Evolutionary conservation across 805 yeast genomes (phyloP), one percentile per base, ranked within the genome.

Genomic region (Myxozyma nipponensis): DNA sequence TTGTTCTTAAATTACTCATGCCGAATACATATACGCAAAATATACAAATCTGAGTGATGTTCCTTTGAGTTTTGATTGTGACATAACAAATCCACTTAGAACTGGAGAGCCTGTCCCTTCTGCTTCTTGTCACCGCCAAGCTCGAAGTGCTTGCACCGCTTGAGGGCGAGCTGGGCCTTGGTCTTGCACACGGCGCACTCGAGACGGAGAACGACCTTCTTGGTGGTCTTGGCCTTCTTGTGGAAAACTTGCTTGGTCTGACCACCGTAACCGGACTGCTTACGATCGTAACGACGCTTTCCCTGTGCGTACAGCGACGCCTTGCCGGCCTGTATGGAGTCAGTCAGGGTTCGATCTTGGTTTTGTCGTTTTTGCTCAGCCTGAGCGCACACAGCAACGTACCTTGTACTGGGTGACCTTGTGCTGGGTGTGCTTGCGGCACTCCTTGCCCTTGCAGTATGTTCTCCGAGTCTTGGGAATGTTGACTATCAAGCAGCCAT

Each of bases 281-380:
- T 93, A 81, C 99, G 96, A 91, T 93, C 98, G 82, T 93, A 93
- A 83, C 99, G 90, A 84, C 99, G 89, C 91, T 95, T 93, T 85
- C 99, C 99, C 82, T 93, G 98, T 69, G 98, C 96, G 74, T 83
- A 89, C 71, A 90, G 84, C 64, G 98, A 91, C 75, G 98, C 98
- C 83, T 93, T 93, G 81, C 99, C 98, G 75, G 98, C 96, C 79
- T 60, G 39, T 6, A 44, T 23, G 19, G 3, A 41, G 15, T 4
- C n/a, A 17, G 38, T 28, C 32, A 28, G 32, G 7, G 7, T 28
- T 28, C 32, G 32, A 13, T 9, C 7, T 28, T 28, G 13, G 32
- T 28, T 28, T 13, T 28, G 32, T 9, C 13, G 32, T 13, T 28
- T 7, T 7, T 28, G 32, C 32, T 28, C n/a, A n/a, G n/a, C 13